Evolutionary conservation across 768 basidiomycete genomes (phyloP), one percentile per base, ranked within the genome.

Genomic region (Saitozyma podzolica): DNA sequence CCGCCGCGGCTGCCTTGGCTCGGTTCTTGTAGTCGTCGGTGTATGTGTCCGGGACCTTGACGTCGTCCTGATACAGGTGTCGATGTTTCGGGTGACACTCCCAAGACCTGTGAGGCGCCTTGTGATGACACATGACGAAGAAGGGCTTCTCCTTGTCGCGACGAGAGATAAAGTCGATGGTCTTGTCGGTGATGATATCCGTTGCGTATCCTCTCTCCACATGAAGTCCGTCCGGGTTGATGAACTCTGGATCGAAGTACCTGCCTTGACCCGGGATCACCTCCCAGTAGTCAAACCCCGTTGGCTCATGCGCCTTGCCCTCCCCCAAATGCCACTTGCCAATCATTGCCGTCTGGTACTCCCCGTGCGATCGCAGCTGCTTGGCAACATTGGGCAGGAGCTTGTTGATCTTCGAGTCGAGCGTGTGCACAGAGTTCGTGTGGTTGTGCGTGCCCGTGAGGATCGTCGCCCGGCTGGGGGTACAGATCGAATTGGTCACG

Each of bases 301-400:
- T 56, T 39, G 68, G 68, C 48, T 63, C 54, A 52, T 67, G 61
- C 29, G 62, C 41, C 42, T 61, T 56, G 42, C 65, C 65, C 48
- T 69, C 62, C 8, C 71, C 71, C 6, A 73, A 58, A 53, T 73
- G 71, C 71, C 71, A 73, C 61, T 73, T 73, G 7, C 71, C 68
- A 41, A 43, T 41, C 50, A 66, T 63, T 17, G 58, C 43, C 14
- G 63, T 63, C 58, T 70, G 58, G 57, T 66, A 73, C 1, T 64
- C 69, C 5, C 52, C 64, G 61, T 71, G 68, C 9, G 49, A 50
- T 39, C 70, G 20, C 20, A 70, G 61, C 53, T 61, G 51, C 41
- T 56, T 66, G 11, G 67, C 67, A 16, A 69, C 67, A 51, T 69
- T 69, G 13, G 67, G 67, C 16, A 56, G 11, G 16, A 9, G 20